Conservation (phyloP, 2,329 filamentous ascomycete species). For the Talaromyces sp. region DNA sequence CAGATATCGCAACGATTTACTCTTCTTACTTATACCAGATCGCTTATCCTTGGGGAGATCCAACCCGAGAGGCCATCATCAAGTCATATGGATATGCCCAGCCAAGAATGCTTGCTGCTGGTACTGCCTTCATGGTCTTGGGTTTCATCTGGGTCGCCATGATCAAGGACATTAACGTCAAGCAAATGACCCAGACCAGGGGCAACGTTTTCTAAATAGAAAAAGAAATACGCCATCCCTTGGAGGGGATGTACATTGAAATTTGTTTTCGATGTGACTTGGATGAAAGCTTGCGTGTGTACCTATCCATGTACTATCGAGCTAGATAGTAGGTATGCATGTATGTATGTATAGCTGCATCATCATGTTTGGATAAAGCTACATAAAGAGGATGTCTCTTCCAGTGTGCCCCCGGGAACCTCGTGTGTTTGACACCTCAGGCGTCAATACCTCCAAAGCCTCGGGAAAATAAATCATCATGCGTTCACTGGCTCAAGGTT, state of each 20-base stretch:
- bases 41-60: slow-evolving; percentile 45
- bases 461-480: slow-evolving; percentile 1
- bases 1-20: slow-evolving; percentile 48
- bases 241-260: too few species aligned
- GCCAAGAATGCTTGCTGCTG: slow-evolving; percentile 54
- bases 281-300: too few species aligned
- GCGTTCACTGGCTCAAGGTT: not conserved
- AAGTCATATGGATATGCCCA: slow-evolving; percentile 61
- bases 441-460: not conserved
- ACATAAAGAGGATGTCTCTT: too few species aligned
- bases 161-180: slow-evolving; percentile 55
- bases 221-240: not conserved
- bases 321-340: too few species aligned
- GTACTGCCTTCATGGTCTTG: slow-evolving; percentile 47
- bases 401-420: not conserved
- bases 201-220: slow-evolving; percentile 56
- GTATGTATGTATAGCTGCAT: too few species aligned
- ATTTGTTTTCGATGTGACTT: too few species aligned
- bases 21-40: slow-evolving; percentile 52
- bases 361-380: too few species aligned
- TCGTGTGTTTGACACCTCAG: not conserved
- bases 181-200: slow-evolving; percentile 53
- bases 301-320: too few species aligned
- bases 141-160: slow-evolving; percentile 48
- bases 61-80: slow-evolving; percentile 59